These are phyloP conservation scores for Mychonastes homosphaera DNA, from an alignment of 139 green algal species.

Conservation along the genomic window DNA sequence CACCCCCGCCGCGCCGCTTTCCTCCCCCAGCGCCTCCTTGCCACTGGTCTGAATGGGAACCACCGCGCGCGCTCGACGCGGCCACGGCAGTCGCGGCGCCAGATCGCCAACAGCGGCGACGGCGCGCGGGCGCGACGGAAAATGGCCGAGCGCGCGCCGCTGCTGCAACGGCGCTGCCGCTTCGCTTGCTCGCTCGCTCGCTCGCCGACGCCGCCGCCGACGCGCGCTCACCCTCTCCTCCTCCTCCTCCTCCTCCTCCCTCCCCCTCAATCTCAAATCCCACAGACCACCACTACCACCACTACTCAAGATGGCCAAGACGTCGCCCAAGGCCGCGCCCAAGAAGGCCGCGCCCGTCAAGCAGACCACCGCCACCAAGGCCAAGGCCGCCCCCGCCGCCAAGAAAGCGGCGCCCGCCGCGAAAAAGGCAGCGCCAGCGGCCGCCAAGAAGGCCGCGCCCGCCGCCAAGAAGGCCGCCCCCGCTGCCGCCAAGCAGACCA, in stretches of 20 bases:
- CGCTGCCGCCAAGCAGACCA: neutral
- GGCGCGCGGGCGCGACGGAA: too few species aligned
- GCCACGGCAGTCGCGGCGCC: too few species aligned
- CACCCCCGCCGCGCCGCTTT: too few species aligned
- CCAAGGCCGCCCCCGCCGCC: neutral
- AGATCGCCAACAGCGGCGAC: too few species aligned
- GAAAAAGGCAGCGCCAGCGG: neutral
- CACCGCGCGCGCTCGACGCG: too few species aligned
- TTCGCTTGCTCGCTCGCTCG: constrained; percentile 7
- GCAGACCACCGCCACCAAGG: neutral
- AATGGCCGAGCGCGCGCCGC: too few species aligned
- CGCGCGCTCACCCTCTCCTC: too few species aligned
- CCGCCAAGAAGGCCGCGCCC: neutral
- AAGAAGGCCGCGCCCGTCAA: neutral
- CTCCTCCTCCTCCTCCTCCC: too few species aligned
- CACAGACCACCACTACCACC: neutral
- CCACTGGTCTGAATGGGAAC: too few species aligned
- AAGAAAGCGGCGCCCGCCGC: neutral
- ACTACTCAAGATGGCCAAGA: neutral
- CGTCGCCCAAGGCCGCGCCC: neutral
- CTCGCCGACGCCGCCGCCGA: neutral
- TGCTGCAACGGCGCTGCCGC: too few species aligned
- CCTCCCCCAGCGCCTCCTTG: too few species aligned
- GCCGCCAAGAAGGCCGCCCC: neutral
- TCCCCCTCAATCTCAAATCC: too few species aligned